Evolutionary conservation across 345 rosid species (phyloP).

Genomic region (Corchorus capsularis): DNA sequence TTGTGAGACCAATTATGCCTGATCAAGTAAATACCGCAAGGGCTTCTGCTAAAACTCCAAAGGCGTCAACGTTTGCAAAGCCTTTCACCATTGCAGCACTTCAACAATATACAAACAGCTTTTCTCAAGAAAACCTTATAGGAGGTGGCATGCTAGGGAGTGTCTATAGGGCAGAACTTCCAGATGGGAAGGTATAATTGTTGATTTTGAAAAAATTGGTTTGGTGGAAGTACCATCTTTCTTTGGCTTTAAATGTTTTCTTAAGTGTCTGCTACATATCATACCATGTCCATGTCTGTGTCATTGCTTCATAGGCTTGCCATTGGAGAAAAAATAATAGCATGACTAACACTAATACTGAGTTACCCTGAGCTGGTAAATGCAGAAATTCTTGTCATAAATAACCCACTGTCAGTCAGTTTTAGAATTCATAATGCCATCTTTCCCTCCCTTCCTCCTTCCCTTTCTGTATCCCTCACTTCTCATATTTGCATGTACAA

Average conservation of each 20-base stretch:
- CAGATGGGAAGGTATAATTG: conserved; percentile 70
- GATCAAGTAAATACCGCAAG: conserved; percentile 46
- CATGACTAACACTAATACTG: neutral
- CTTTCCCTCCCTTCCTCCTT: neutral
- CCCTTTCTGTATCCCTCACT: neutral
- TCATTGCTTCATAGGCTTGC: neutral
- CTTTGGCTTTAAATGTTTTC: neutral
- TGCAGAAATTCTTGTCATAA: neutral
- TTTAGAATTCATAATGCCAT: neutral
- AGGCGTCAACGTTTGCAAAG: conserved; percentile 58
- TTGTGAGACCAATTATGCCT: conserved; percentile 50
- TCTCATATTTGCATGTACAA: neutral
- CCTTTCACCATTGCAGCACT: conserved; percentile 88
- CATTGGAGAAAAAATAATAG: neutral
- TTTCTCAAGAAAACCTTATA: conserved; percentile 84
- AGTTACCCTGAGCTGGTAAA: conserved; percentile 2
- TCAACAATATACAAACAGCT: conserved; percentile 95
- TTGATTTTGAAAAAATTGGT: conserved; percentile 9
- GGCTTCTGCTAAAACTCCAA: conserved; percentile 47
- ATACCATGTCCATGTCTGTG: neutral
- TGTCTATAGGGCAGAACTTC: conserved; percentile 88
- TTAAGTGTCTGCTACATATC: neutral
- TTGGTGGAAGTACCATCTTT: neutral
- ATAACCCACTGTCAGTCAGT: neutral
- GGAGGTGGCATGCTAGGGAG: conserved; percentile 94